phyloP scores from a whole-genome alignment of 1,139 yeast genomes.

The Hansenula lynferdii region DNA sequence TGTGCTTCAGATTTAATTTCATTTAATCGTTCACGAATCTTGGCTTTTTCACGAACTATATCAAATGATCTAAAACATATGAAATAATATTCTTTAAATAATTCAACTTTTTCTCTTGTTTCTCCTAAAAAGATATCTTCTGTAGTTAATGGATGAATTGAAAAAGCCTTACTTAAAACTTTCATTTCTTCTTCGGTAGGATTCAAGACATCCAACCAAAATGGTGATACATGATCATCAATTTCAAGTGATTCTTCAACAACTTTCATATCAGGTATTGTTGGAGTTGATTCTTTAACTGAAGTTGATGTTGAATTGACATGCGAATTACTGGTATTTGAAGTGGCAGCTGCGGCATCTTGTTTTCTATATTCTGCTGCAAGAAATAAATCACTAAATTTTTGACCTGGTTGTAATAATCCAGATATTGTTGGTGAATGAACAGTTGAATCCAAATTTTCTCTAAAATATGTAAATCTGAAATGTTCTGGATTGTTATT shows the following conservation, averaged over 20 bases:
- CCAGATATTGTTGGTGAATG: constrained; percentile 92
- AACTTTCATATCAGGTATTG: constrained; percentile 11
- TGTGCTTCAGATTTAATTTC: constrained; percentile 8
- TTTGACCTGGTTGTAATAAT: constrained; percentile 52
- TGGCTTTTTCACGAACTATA: constrained; percentile 64
- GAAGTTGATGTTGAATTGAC: constrained; percentile 4
- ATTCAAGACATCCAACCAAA: constrained; percentile 89
- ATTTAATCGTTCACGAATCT: constrained; percentile 22
- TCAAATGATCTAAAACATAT: constrained; percentile 94
- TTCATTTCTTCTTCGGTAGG: constrained; percentile 98
- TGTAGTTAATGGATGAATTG: constrained; percentile 92
- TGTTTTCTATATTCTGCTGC: constrained; percentile 28
- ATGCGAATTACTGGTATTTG: neutral
- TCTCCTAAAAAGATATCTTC: constrained; percentile 95
- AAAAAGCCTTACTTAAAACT: constrained; percentile 83
- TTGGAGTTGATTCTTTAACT: constrained; percentile 9
- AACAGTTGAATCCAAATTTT: constrained; percentile 80
- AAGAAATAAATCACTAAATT: constrained; percentile 45
- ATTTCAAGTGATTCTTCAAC: constrained; percentile 19
- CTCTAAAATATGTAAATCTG: constrained; percentile 89
- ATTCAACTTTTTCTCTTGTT: constrained; percentile 90
- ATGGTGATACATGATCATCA: constrained; percentile 42
- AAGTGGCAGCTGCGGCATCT: neutral
- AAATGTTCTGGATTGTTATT: constrained; percentile 41
- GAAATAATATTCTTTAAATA: constrained; percentile 84